Base-by-base conservation (phyloP, 768 basidiomycete genomes). In the Pleurotus pulmonarius region DNA sequence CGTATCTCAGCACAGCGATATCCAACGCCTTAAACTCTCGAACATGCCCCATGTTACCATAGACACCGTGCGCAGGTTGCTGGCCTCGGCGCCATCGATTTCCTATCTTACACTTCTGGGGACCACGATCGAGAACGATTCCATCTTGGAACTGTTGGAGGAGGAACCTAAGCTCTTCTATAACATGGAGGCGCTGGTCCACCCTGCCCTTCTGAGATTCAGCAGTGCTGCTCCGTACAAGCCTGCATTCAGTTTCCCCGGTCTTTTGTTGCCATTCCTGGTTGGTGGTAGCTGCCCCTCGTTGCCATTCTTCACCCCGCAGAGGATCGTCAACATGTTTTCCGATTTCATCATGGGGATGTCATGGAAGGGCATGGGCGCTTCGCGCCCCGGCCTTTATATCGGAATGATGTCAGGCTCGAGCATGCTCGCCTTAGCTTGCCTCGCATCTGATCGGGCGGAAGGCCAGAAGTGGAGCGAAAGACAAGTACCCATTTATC, bases 1-100 rank as follows among this genome's bases (percentile, higher is more conserved):
- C 39, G 12, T 58, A 34, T 22, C 38, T 16, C 16, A 52, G 9
- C 40, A 56, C 18, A 47, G 52, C 1, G 55, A 49, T 11, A 20
- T 70, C 12, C 40, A 59, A n/a, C 20, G 55, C 18, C 46, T 75
- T 22, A 61, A 70, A 43, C 57, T 74, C 22, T 69, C 72, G 5
- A 56, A 57, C 44, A 73, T 69, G 56, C 25, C 61, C 29, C 40
- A 44, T 55, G 49, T 74, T 29, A 64, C 62, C 7, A 46, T 61
- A 24, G 63, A 65, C 8, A 63, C 44, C 40, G 43, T 74, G 29
- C 59, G 56, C 11, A 37, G 45, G 8, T 49, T 72, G 24, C 59
- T 73, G 4, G 34, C 59, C 16, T 37, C 57, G 2, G 45, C 58
- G 12, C 65, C 67, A 4, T 52, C 40, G 15, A 53, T 75, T 15